phyloP scores from a whole-genome alignment of 257 asterid species.

The Paraleonurus japonicus region DNA sequence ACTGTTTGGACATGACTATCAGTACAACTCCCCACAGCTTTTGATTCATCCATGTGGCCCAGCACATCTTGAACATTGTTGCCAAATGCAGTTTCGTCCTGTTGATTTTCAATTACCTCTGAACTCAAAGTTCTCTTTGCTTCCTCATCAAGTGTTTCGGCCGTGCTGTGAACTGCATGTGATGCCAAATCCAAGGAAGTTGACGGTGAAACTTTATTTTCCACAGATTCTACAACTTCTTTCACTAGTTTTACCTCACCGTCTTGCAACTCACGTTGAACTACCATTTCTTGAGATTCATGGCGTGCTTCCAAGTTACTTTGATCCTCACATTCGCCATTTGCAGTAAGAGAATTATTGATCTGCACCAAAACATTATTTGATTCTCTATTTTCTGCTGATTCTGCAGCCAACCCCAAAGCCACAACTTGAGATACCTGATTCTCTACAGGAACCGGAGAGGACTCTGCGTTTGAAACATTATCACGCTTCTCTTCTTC shows the following conservation, averaged over 20 bases:
- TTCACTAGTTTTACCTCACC: constrained; percentile 15
- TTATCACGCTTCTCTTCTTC: constrained; percentile 24
- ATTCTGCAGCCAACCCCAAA: constrained; percentile 19
- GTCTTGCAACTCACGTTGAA: constrained; percentile 21
- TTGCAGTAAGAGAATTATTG: constrained; percentile 6
- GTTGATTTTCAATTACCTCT: constrained; percentile 25
- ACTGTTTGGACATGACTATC: constrained; percentile 27
- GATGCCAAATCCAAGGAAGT: constrained; percentile 15
- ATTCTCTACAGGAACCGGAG: constrained; percentile 25
- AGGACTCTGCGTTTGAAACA: constrained; percentile 19
- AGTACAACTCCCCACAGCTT: constrained; percentile 13
- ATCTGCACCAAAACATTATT: background rate
- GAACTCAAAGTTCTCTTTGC: constrained; percentile 18
- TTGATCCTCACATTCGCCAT: constrained; percentile 19
- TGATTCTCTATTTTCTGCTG: constrained; percentile 22
- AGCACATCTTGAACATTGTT: constrained; percentile 18
- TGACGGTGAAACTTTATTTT: background rate
- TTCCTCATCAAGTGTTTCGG: constrained; percentile 25
- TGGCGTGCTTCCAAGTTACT: constrained; percentile 15
- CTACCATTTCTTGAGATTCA: constrained; percentile 24
- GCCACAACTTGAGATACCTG: constrained; percentile 29
- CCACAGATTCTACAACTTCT: constrained; percentile 26
- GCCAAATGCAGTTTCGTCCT: constrained; percentile 15
- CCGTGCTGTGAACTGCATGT: constrained; percentile 23
- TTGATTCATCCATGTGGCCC: constrained; percentile 28